Conservation (phyloP, 345 rosid genomes). For the Eucalyptus caleyi region DNA sequence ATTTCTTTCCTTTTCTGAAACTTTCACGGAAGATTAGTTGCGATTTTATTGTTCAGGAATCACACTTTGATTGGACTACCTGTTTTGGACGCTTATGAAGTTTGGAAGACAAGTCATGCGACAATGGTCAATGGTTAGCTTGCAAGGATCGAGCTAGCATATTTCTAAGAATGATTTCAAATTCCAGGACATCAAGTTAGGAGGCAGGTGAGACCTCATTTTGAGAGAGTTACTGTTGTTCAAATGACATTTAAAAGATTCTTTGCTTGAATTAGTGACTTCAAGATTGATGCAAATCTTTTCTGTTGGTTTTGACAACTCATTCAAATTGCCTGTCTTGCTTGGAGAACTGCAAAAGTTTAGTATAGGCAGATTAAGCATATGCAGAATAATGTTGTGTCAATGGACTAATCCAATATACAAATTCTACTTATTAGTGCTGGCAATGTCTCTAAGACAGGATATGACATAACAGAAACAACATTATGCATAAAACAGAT, state of each 20-base stretch:
- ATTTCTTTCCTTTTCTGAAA: background rate
- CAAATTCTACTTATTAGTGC: background rate
- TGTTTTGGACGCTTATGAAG: background rate
- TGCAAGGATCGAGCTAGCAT: background rate
- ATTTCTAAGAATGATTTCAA: background rate
- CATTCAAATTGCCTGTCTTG: background rate
- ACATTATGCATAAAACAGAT: background rate
- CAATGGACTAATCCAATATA: background rate
- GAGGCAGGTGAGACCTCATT: slow-evolving; percentile 23
- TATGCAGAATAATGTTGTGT: background rate
- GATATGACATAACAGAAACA: background rate
- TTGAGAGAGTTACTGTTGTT: background rate
- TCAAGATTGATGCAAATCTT: background rate
- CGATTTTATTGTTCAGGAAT: background rate
- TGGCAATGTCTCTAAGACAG: background rate
- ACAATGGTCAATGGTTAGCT: background rate
- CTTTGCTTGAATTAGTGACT: slow-evolving; percentile 7
- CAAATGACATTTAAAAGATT: slow-evolving; percentile 22
- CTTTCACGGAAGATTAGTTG: background rate
- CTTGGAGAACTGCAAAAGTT: background rate
- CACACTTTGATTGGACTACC: background rate
- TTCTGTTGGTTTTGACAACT: background rate
- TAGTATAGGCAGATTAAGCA: background rate
- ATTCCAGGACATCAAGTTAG: background rate
- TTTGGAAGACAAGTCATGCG: background rate